Percentiles rank a stretch among this genome's conserved stretches.
phyloP scores from a whole-genome alignment of 2,329 filamentous ascomycete genomes.

The Colletotrichum sp. region DNA sequence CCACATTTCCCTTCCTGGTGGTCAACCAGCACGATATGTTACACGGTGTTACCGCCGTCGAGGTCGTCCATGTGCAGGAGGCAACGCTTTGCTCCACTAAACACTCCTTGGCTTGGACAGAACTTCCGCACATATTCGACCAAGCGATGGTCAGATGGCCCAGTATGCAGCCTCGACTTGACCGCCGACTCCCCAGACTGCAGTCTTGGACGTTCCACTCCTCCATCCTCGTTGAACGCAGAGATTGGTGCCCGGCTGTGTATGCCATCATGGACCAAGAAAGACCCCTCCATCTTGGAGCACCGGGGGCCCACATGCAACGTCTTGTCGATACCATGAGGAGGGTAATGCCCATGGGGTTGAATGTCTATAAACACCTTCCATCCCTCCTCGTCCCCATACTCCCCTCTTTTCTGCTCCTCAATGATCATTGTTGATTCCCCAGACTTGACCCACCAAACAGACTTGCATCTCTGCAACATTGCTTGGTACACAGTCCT shows the following conservation, averaged over 20 bases:
- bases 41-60: neutral
- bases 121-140: neutral
- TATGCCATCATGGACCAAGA: neutral
- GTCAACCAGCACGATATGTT: neutral
- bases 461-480: neutral
- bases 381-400: neutral
- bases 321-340: neutral
- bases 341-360: neutral
- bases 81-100: neutral
- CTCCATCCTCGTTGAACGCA: neutral
- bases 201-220: conserved; percentile 16
- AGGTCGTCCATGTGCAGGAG: neutral
- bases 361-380: neutral
- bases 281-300: neutral
- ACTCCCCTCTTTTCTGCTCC: neutral
- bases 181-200: neutral
- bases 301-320: neutral
- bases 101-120: neutral
- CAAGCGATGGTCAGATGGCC: neutral
- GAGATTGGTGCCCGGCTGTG: neutral
- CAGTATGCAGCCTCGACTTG: neutral
- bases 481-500: neutral
- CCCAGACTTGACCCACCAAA: neutral
- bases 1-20: neutral
- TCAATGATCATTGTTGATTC: neutral